phyloP scores from a whole-genome alignment of 2,329 filamentous ascomycete species.

The Colletotrichum siamense region DNA sequence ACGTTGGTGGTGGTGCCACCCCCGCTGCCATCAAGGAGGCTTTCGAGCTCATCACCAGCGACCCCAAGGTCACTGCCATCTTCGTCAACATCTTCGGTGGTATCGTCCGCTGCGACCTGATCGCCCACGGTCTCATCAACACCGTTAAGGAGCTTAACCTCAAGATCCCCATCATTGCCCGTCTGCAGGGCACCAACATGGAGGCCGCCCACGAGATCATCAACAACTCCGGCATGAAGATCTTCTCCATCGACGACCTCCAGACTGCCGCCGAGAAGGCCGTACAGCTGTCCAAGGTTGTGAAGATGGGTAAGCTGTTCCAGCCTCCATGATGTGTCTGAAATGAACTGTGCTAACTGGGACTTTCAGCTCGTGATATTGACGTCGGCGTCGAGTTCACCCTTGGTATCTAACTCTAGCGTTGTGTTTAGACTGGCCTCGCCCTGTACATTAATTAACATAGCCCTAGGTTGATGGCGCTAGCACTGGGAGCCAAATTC shows the following conservation, averaged over 20 bases:
- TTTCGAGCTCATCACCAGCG: slow-evolving; percentile 98
- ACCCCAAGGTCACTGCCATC: slow-evolving; percentile 97
- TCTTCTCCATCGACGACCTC: slow-evolving; percentile 98
- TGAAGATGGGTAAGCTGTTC: slow-evolving; percentile 84
- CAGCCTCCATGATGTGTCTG: neutral
- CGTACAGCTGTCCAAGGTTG: slow-evolving; percentile 98
- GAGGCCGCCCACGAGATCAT: slow-evolving; percentile 91
- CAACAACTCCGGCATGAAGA: slow-evolving; percentile 98
- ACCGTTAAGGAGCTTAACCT: slow-evolving; percentile 95
- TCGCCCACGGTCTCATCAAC: slow-evolving; percentile 93
- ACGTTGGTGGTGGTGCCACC: slow-evolving; percentile 97
- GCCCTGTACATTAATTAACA: slow-evolving; percentile 25
- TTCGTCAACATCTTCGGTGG: slow-evolving; percentile 99
- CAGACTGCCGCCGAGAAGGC: slow-evolving; percentile 97
- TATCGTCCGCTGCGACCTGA: slow-evolving; percentile 97
- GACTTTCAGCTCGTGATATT: slow-evolving; percentile 78
- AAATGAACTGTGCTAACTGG: slow-evolving; percentile 20
- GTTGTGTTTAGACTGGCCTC: slow-evolving; percentile 21
- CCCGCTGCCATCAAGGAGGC: slow-evolving; percentile 96
- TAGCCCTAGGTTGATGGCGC: slow-evolving; percentile 17
- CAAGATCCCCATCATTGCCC: slow-evolving; percentile 94
- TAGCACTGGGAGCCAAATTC: neutral
- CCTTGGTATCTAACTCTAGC: slow-evolving; percentile 78
- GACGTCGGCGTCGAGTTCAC: slow-evolving; percentile 97
- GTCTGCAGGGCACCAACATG: slow-evolving; percentile 98